These are phyloP conservation scores for Dactylellina haptotyla DNA, from an alignment of 2,329 filamentous ascomycete genomes.

Conservation along the genomic window DNA sequence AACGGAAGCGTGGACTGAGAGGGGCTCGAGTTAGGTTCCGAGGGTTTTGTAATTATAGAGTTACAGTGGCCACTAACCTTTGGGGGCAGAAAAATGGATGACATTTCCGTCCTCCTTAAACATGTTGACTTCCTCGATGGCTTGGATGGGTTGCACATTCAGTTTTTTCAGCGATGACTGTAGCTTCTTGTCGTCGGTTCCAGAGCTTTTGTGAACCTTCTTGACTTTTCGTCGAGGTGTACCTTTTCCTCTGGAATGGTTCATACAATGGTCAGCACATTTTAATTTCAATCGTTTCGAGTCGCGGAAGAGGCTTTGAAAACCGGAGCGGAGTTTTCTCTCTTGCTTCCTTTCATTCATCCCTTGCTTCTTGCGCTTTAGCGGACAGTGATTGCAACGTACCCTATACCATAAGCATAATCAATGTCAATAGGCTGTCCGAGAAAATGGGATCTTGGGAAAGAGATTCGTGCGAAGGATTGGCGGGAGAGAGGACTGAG, in stretches of 20 bases:
- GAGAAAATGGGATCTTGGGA: too few relatives aligned
- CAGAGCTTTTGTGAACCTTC: conserved; percentile 92
- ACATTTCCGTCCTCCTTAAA: conserved; percentile 99
- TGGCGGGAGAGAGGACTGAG: neutral
- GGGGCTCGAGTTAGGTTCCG: conserved; percentile 18
- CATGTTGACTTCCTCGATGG: conserved; percentile 99
- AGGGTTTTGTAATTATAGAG: neutral
- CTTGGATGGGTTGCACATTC: conserved; percentile 99
- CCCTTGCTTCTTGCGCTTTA: too few relatives aligned
- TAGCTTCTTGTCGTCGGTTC: conserved; percentile 99
- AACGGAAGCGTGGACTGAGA: conserved; percentile 90
- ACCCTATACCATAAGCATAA: conserved; percentile 50
- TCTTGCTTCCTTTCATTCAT: too few relatives aligned
- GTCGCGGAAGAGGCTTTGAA: too few relatives aligned
- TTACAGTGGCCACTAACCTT: conserved; percentile 73
- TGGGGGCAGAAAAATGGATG: conserved; percentile 97
- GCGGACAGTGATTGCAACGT: neutral
- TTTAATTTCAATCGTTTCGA: too few relatives aligned
- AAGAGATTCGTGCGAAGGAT: too few relatives aligned
- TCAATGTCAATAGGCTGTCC: neutral
- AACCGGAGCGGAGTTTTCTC: too few relatives aligned
- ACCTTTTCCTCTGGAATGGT: conserved; percentile 83
- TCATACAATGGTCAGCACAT: conserved; percentile 38
- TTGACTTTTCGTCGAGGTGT: conserved; percentile 98
- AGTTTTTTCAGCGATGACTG: conserved; percentile 98